Evolutionary conservation across 257 asterid species (phyloP).

Genomic region (Solanum piurae): DNA sequence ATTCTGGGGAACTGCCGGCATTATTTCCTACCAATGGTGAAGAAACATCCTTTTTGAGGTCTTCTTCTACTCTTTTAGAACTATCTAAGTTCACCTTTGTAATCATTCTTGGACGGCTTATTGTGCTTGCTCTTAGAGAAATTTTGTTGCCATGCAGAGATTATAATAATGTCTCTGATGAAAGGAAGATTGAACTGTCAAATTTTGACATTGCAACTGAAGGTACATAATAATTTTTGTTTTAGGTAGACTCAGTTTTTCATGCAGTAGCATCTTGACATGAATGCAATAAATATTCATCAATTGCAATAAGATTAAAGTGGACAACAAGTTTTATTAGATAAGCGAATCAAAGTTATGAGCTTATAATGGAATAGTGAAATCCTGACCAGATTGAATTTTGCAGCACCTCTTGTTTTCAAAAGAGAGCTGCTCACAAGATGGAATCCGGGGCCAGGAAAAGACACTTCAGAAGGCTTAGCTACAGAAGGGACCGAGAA

Average conservation of each 20-base stretch:
- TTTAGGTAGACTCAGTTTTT: neutral
- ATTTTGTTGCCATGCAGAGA: neutral
- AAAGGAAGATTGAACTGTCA: constrained; percentile 4
- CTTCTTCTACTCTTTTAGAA: constrained; percentile 1
- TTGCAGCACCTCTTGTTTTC: constrained; percentile 35
- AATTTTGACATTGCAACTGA: neutral
- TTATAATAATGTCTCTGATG: neutral
- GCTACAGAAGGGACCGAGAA: constrained; percentile 28
- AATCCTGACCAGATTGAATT: constrained; percentile 10
- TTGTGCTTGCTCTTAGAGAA: neutral
- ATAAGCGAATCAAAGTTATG: neutral
- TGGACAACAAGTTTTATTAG: neutral
- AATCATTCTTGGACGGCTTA: neutral
- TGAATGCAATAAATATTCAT: neutral
- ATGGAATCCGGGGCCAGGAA: constrained; percentile 39
- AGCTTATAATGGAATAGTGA: neutral
- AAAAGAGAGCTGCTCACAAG: constrained; percentile 51
- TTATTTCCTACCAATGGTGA: constrained; percentile 19
- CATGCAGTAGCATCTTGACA: neutral
- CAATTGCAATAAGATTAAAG: neutral
- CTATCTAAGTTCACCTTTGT: neutral
- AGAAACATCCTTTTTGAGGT: constrained; percentile 42
- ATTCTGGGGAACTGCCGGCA: constrained; percentile 19
- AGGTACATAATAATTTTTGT: constrained; percentile 1
- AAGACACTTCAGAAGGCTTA: constrained; percentile 20